Percentiles rank a stretch among this genome's conserved stretches.
phyloP scores from a whole-genome alignment of 345 rosid species.

The Pugionium dolabratum region DNA sequence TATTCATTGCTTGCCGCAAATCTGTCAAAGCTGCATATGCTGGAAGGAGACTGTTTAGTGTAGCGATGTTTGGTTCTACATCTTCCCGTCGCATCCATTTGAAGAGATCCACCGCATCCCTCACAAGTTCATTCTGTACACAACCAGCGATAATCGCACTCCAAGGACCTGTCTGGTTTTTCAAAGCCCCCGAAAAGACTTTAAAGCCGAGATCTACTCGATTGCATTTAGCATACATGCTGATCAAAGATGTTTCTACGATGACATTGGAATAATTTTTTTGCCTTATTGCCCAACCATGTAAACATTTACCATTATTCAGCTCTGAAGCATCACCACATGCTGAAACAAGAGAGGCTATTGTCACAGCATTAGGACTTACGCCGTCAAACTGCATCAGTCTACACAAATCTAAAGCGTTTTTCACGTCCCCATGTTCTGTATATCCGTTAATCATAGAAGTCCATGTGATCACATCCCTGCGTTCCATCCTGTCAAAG shows the following conservation, averaged over 20 bases:
- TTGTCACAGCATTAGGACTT: slow-evolving; percentile 59
- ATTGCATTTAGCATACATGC: slow-evolving; percentile 82
- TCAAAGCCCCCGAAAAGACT: slow-evolving; percentile 55
- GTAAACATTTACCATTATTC: slow-evolving; percentile 62
- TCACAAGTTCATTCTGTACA: slow-evolving; percentile 48
- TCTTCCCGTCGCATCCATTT: slow-evolving; percentile 52
- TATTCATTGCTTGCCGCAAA: slow-evolving; percentile 50
- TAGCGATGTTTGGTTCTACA: slow-evolving; percentile 52
- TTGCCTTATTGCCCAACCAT: slow-evolving; percentile 74
- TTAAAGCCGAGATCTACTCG: slow-evolving; percentile 52
- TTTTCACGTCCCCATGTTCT: slow-evolving; percentile 48
- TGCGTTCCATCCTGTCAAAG: slow-evolving; percentile 53
- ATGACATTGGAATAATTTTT: slow-evolving; percentile 47
- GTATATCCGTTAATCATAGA: slow-evolving; percentile 60
- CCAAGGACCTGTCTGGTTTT: slow-evolving; percentile 62
- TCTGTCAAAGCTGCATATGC: slow-evolving; percentile 61
- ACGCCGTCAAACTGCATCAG: slow-evolving; percentile 56
- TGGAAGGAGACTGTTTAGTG: slow-evolving; percentile 66
- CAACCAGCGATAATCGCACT: slow-evolving; percentile 71
- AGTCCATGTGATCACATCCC: slow-evolving; percentile 73
- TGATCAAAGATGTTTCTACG: slow-evolving; percentile 76
- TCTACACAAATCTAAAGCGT: slow-evolving; percentile 49
- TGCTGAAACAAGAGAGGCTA: slow-evolving; percentile 70
- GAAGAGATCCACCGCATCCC: slow-evolving; percentile 51
- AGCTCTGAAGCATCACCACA: slow-evolving; percentile 52